Evolutionary conservation across 2,329 filamentous ascomycete species (phyloP), one percentile per base, ranked within the genome.

Genomic region (Talaromyces islandicus): DNA sequence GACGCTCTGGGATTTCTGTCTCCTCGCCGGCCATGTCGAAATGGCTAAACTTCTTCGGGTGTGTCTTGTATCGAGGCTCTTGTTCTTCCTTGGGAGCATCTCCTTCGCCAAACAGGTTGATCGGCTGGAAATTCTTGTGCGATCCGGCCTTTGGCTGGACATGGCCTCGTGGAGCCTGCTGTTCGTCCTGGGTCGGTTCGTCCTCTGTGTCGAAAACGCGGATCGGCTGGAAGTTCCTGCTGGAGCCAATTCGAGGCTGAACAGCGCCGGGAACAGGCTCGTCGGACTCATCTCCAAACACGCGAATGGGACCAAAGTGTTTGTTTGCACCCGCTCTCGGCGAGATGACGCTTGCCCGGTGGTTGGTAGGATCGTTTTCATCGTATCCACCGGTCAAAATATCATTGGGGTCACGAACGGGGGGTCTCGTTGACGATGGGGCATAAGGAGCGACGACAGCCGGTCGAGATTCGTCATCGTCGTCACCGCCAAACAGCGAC

Each of bases 1-100:
- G 62, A 58, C 60, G 61, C 10, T 63, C 52, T 61, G 74, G 70
- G 32, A 68, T 46, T 57, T 73, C 71, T 17, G 62, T 65, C 7
- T 73, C 65, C 56, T 73, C 68, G 19, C 53, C 72, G 38, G 70
- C 73, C 30, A 75, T 61, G 56, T 75, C 67, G 46, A 75, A 75
- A 60, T 97, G 93, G 61, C 88, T 81, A 77, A 87, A 97, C 75
- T 91, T 95, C 70, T 85, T 86, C 2, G 90, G 84, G 72, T 94
- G 85, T 7, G 89, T 87, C 69, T 88, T 85, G 65, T 77, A 76
- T 55, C 51, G 27, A 55, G 61, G 65, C 71, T 70, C 80, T 82
- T 69, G 71, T 75, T n/a, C 77, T 77, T 55, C 59, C 14, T 54
- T 32, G 25, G 41, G 48, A 52, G 53, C 52, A 57, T 66, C 11